These are phyloP conservation scores for Didymosphaeria variabile DNA, from an alignment of 2,329 filamentous ascomycete species.

Conservation along the genomic window DNA sequence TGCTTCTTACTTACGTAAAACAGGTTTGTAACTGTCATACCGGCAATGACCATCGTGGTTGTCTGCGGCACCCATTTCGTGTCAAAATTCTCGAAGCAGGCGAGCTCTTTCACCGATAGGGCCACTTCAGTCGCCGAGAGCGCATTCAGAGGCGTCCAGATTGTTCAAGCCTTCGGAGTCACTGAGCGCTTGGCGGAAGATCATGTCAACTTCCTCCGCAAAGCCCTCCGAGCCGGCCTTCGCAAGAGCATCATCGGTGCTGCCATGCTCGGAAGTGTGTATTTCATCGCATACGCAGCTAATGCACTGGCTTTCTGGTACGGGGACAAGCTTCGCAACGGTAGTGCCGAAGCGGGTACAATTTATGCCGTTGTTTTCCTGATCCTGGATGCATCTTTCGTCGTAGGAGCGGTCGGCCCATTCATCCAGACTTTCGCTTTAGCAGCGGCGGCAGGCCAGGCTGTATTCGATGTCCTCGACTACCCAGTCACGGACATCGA, in stretches of 20 bases:
- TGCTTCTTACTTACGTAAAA: not conserved
- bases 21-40: constrained; percentile 57
- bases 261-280: constrained; percentile 54
- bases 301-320: constrained; percentile 59
- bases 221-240: constrained; percentile 48
- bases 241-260: constrained; percentile 54
- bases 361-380: constrained; percentile 72
- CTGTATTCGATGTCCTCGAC: constrained; percentile 57
- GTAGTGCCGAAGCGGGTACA: constrained; percentile 55
- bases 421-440: constrained; percentile 65
- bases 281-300: constrained; percentile 56
- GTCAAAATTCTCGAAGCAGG: constrained; percentile 51
- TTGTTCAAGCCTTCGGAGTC: constrained; percentile 60
- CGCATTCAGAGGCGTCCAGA: constrained; percentile 56
- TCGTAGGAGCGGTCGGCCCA: constrained; percentile 70
- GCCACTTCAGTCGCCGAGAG: constrained; percentile 57
- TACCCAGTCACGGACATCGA: constrained; percentile 51
- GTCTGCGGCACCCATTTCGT: constrained; percentile 53
- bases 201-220: constrained; percentile 46
- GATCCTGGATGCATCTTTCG: constrained; percentile 70
- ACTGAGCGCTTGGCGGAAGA: constrained; percentile 51
- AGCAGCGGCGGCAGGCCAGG: constrained; percentile 62
- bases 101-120: constrained; percentile 50
- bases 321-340: constrained; percentile 43
- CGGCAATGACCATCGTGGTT: constrained; percentile 57